Evolutionary conservation across 257 asterid species (phyloP).

Genomic region (Verbena officinalis): DNA sequence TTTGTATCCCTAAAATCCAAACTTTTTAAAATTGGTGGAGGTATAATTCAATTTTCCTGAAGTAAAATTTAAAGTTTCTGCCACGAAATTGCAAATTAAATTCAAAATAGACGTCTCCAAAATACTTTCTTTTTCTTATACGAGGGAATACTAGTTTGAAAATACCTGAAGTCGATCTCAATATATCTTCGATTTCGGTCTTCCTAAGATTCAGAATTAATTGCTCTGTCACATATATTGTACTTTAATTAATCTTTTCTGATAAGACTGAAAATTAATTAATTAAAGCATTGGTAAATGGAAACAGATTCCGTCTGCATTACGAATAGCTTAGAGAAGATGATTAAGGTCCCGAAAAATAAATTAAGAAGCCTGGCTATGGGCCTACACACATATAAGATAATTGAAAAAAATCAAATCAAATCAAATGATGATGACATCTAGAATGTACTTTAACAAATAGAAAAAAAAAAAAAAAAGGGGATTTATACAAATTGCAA

Average conservation of each 20-base stretch:
- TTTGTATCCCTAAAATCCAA: no score
- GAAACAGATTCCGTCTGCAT: not conserved
- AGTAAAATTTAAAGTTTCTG: no score
- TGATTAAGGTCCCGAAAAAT: not conserved
- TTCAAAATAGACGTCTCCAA: no score
- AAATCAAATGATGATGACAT: not conserved
- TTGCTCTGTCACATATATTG: not conserved
- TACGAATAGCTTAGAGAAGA: not conserved
- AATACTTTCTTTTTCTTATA: no score
- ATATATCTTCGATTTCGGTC: no score
- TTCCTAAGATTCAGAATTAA: not conserved
- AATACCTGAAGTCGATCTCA: no score
- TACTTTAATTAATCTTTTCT: not conserved
- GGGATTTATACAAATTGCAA: not conserved
- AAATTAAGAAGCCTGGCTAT: not conserved
- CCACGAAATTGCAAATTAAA: no score
- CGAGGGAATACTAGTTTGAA: no score
- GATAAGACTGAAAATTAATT: not conserved
- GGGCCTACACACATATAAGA: not conserved
- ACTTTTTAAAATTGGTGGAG: no score
- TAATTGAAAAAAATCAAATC: not conserved
- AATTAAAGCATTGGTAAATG: not conserved
- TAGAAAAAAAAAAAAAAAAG: no score
- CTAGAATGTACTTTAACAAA: not conserved
- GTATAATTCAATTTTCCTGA: no score